phyloP scores from a whole-genome alignment of 371 early-diverging fungal genomes.

The Rhizomucor pusillus region DNA sequence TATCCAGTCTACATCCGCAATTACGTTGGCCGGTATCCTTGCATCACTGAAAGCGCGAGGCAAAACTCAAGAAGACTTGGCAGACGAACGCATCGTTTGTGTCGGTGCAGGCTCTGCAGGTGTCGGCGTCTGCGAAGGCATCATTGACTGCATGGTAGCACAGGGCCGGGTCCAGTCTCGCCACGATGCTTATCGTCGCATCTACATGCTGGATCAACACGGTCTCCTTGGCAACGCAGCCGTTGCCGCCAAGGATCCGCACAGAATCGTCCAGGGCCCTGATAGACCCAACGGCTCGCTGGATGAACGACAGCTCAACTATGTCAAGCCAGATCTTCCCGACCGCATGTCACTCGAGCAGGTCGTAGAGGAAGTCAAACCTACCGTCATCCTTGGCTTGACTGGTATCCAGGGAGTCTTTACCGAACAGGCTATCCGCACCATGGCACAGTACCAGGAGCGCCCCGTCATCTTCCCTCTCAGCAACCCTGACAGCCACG shows the following conservation, averaged over 20 bases:
- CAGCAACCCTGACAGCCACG: conserved; percentile 62
- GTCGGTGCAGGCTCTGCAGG: conserved; percentile 72
- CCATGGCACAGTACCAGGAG: conserved; percentile 59
- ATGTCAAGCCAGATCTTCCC: conserved; percentile 51
- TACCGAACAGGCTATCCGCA: conserved; percentile 52
- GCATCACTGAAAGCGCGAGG: conserved; percentile 59
- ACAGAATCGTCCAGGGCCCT: conserved; percentile 16
- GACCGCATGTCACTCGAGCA: conserved; percentile 54
- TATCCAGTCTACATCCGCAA: conserved; percentile 66
- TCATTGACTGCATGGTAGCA: conserved; percentile 60
- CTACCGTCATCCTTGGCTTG: conserved; percentile 63
- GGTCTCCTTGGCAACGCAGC: conserved; percentile 51
- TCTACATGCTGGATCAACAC: conserved; percentile 62
- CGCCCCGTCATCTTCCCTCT: conserved; percentile 65
- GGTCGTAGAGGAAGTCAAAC: conserved; percentile 58
- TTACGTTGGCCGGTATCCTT: conserved; percentile 63
- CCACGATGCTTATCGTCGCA: conserved; percentile 56
- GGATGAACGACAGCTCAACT: conserved; percentile 54
- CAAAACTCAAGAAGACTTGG: conserved; percentile 32
- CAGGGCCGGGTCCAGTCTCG: conserved; percentile 56
- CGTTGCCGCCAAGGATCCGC: conserved; percentile 18
- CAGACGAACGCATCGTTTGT: conserved; percentile 54
- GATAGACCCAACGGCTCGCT: conserved; percentile 15
- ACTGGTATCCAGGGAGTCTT: conserved; percentile 60
- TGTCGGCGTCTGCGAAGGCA: conserved; percentile 69